phyloP scores from a whole-genome alignment of 805 yeast species.

The Tanozyma kutaoensis region DNA sequence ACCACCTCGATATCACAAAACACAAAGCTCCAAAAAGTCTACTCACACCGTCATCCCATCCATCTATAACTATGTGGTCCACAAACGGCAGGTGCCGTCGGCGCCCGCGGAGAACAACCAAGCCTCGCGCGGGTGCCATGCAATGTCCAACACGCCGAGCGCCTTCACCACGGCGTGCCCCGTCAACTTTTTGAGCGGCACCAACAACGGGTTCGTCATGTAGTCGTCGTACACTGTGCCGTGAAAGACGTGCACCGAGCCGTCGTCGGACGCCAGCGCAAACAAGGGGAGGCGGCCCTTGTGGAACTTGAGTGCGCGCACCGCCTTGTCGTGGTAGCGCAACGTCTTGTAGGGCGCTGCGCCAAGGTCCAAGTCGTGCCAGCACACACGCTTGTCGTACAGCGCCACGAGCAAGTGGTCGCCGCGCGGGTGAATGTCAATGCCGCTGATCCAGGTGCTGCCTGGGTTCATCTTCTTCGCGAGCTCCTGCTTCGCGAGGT shows the following conservation, averaged over 20 bases:
- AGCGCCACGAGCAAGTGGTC: conserved; percentile 89
- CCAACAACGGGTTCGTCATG: conserved; percentile 90
- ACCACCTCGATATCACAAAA: too few relatives aligned
- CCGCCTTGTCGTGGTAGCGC: conserved; percentile 91
- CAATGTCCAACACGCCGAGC: conserved; percentile 75
- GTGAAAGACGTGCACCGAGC: conserved; percentile 86
- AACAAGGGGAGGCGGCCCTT: conserved; percentile 76
- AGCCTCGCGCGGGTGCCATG: conserved; percentile 97
- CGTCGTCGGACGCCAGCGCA: conserved; percentile 94
- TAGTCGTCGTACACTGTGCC: conserved; percentile 92
- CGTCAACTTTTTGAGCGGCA: conserved; percentile 84
- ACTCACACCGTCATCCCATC: too few relatives aligned
- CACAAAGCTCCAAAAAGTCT: too few relatives aligned
- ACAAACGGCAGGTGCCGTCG: conserved; percentile 86
- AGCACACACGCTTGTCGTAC: conserved; percentile 85
- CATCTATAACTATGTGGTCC: conserved; percentile 87
- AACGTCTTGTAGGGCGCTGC: conserved; percentile 89
- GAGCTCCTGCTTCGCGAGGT: conserved; percentile 72
- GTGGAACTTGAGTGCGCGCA: conserved; percentile 79
- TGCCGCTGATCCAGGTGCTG: conserved; percentile 84
- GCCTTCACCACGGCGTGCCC: conserved; percentile 77
- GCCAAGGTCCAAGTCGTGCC: conserved; percentile 92
- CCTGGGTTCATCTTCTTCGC: conserved; percentile 86
- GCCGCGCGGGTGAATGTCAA: conserved; percentile 94
- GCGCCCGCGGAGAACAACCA: conserved; percentile 98